Percentiles rank a stretch among this genome's conserved stretches.
Conservation (phyloP, 2,329 filamentous ascomycete species). For the Leptographium radiaticola region DNA sequence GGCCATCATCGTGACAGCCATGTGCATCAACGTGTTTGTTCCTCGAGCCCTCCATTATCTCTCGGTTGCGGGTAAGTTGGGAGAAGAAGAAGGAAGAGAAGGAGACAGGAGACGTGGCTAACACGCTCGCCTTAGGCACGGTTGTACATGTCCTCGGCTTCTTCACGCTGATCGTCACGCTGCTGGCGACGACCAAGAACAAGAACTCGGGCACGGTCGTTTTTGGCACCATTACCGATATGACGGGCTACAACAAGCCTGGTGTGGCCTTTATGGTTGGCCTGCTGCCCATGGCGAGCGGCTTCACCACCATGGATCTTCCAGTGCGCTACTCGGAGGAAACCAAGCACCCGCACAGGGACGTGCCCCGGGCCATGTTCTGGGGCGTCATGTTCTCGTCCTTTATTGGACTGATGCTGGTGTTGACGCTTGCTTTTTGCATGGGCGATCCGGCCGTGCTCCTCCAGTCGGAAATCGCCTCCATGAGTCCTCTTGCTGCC, state of each 20-base stretch:
- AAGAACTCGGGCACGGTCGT: neutral
- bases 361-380: constrained; percentile 4
- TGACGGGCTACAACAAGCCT: constrained; percentile 1
- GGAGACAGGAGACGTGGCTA: neutral
- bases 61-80: neutral
- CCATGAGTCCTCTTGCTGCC: neutral
- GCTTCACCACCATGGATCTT: constrained; percentile 3
- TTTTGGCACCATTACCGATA: neutral
- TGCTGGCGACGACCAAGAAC: neutral
- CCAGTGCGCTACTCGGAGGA: constrained; percentile 2
- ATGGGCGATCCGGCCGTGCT: neutral
- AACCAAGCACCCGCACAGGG: neutral
- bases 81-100: neutral
- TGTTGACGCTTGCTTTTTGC: neutral
- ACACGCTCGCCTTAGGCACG: neutral
- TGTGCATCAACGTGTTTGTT: neutral
- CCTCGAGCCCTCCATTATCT: neutral
- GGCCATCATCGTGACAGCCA: neutral
- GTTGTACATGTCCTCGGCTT: constrained; percentile 1
- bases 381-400: constrained; percentile 1
- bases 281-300: constrained; percentile 2
- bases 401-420: neutral
- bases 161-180: constrained; percentile 1
- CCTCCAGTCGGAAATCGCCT: neutral
- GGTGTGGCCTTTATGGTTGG: constrained; percentile 2